Base-by-base conservation (phyloP, 106 monocot genomes). In the Cymbidium sinense region DNA sequence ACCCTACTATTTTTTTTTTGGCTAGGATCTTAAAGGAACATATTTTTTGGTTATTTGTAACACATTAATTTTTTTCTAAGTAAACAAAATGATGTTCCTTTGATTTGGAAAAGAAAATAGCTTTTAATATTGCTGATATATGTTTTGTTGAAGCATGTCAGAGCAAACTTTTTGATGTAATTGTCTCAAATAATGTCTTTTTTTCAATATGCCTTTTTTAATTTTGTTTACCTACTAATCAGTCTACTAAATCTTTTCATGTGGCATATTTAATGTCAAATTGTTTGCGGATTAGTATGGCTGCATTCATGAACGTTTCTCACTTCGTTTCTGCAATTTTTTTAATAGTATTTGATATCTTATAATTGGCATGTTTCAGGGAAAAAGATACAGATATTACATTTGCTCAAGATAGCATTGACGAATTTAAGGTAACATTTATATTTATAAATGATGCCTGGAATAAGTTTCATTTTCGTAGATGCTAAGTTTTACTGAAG, bases 331-430 rank as follows among this genome's bases (percentile, higher is more conserved):
- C 31, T 30, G 19, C 30, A 58, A 17, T 31, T 74, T 43, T 74
- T 74, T 27, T 18, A 19, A 51, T 33, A 50, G 2, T 25, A 15
- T 50, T 75, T 12, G 18, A 29, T 50, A 75, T 44, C 44, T 21
- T 74, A 44, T 44, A 0, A 44, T 25, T 27, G 84, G 34, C 34
- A 78, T 81, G 9, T 86, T 82, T 15, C 84, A 99, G 99, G 99
- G 99, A 99, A 67, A 99, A 82, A 75, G 99, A 99, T 82, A 95
- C 90, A 52, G 99, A 99, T 85, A 99, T 99, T 86, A 83, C 90
- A 80, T 99, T 95, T 88, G 99, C 99, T 51, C 99, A 99, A 74
- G 99, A 95, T 86, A 92, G 89, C 74, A 99, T 99, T 73, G 99
- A 99, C 87, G 99, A 99, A 74, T 93, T 95, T 78, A 99, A 95